These are phyloP conservation scores for Solanum habrochaites DNA, from an alignment of 257 asterid genomes.

Conservation along the genomic window DNA sequence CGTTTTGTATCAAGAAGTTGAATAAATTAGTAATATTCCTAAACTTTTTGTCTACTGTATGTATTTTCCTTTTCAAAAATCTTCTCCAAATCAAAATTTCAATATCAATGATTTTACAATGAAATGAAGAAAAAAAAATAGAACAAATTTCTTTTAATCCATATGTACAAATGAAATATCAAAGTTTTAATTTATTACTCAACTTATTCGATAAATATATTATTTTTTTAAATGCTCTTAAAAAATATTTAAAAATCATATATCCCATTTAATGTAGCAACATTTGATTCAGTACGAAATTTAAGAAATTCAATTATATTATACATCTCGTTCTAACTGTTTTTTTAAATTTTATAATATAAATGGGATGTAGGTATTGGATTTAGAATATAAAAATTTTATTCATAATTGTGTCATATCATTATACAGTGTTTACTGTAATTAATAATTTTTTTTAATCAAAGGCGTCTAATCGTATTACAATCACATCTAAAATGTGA, in stretches of 20 bases:
- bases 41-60: background rate
- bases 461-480: too few species aligned
- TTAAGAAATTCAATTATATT: too few species aligned
- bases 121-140: background rate
- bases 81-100: background rate
- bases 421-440: too few species aligned
- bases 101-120: background rate
- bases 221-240: background rate
- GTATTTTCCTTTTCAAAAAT: background rate
- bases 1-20: background rate
- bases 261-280: rapidly evolving
- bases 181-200: background rate
- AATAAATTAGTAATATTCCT: background rate
- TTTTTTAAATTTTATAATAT: too few species aligned
- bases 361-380: background rate
- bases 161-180: too few species aligned
- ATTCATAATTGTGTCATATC: background rate
- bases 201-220: too few species aligned
- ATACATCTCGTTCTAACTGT: rapidly evolving
- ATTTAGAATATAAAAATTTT: too few species aligned
- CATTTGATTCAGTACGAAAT: rapidly evolving
- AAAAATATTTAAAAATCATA: too few species aligned
- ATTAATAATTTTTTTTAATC: too few species aligned
- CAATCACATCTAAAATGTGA: too few species aligned
- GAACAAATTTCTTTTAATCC: background rate